phyloP scores from a whole-genome alignment of 1,284 basidiomycete genomes.

The Boletus hoseneyae region DNA sequence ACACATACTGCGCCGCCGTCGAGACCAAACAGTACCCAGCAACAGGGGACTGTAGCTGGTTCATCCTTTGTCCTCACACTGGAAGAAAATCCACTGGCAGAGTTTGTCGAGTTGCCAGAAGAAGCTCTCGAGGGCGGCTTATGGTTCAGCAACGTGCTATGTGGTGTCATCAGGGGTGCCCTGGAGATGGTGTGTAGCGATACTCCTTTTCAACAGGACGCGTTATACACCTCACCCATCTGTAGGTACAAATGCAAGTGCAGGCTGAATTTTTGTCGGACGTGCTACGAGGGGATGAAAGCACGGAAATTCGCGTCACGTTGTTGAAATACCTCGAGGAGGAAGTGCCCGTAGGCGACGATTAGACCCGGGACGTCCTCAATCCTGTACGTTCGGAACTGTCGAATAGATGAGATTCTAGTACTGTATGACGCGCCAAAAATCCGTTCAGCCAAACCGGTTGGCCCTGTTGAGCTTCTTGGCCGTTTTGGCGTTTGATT shows the following conservation, averaged over 20 bases:
- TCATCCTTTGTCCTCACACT: slow-evolving; percentile 80
- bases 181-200: slow-evolving; percentile 85
- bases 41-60: slow-evolving; percentile 38
- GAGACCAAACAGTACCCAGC: slow-evolving; percentile 40
- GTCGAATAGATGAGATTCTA: slow-evolving; percentile 3
- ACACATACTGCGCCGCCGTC: slow-evolving; percentile 57
- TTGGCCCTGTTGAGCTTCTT: slow-evolving; percentile 77
- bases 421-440: slow-evolving; percentile 13
- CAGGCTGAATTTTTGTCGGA: slow-evolving; percentile 90
- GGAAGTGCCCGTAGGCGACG: slow-evolving; percentile 81
- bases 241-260: slow-evolving; percentile 94
- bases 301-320: slow-evolving; percentile 89
- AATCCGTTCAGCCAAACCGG: slow-evolving; percentile 38
- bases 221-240: slow-evolving; percentile 15
- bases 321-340: slow-evolving; percentile 93
- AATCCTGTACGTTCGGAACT: not conserved
- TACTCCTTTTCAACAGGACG: not conserved
- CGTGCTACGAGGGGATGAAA: slow-evolving; percentile 88
- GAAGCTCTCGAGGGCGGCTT: slow-evolving; percentile 90
- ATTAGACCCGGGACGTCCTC: slow-evolving; percentile 42
- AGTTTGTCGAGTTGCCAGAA: slow-evolving; percentile 96
- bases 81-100: slow-evolving; percentile 95
- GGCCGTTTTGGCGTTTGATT: slow-evolving; percentile 82
- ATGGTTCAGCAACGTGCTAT: slow-evolving; percentile 96
- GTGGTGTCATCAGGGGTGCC: slow-evolving; percentile 90